A percentile compares a stretch with the other conserved stretches of the same genome.
phyloP scores from a whole-genome alignment of 2,329 filamentous ascomycete genomes.

The Trichoderma oligosporum region DNA sequence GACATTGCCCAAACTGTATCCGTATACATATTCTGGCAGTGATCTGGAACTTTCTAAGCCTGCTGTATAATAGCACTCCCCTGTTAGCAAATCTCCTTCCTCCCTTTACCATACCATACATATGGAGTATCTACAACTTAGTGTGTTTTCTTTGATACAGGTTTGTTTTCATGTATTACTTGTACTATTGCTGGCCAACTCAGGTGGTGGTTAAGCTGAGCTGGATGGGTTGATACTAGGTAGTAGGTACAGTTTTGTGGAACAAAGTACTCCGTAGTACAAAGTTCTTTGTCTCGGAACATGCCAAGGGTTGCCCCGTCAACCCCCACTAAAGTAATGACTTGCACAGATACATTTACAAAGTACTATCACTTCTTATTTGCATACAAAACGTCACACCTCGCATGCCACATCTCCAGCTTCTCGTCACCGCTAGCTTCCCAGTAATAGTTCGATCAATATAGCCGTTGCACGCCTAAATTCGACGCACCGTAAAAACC shows the following conservation, averaged over 20 bases:
- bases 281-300: constrained; percentile 17
- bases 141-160: neutral
- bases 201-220: constrained; percentile 9
- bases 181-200: neutral
- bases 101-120: neutral
- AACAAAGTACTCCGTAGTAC: neutral
- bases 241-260: constrained; percentile 12
- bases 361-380: constrained; percentile 14
- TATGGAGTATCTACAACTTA: too few species aligned
- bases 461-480: constrained; percentile 2
- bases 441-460: neutral
- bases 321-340: constrained; percentile 20
- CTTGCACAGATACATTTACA: constrained; percentile 1
- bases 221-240: neutral
- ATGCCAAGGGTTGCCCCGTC: constrained; percentile 26
- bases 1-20: constrained; percentile 15
- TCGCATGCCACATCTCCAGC: constrained; percentile 17
- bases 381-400: constrained; percentile 20
- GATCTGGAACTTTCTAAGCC: constrained; percentile 18
- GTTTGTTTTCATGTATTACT: neutral
- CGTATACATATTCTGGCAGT: constrained; percentile 13
- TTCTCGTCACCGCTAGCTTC: constrained; percentile 14
- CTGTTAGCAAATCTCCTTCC: constrained; percentile 11
- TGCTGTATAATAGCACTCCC: constrained; percentile 12
- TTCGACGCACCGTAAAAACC: neutral